Base-by-base conservation (phyloP, 2,329 filamentous ascomycete species). In the Penicillium italicum region DNA sequence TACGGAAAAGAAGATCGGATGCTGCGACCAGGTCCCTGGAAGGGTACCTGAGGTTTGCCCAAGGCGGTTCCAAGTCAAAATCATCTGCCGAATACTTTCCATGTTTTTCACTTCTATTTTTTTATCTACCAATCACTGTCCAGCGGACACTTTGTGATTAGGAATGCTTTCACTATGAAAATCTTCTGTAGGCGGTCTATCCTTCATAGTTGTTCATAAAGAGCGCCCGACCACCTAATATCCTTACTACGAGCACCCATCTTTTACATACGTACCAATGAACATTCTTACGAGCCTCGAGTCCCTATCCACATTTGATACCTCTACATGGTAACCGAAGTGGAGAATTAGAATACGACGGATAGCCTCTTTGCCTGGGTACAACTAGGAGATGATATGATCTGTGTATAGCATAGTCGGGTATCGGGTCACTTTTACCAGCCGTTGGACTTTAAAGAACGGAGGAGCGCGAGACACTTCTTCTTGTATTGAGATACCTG, bases 1-100 rank as follows among this genome's bases (percentile, higher is more conserved):
- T 77, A 75, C 54, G 72, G 72, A 5, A 77, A 76, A 55, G 71
- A 73, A 49, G 74, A 77, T 55, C 68, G 71, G 52, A 59, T 77
- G 53, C 57, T 77, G 48, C 69, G 74, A 16, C 75, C 75, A 22
- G 74, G 72, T 30, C 61, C 65, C 18, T 64, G 73, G 63, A 75
- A 67, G 51, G 69, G 69, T 33, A 64, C 43, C 26, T 62, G 20
- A 34, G 30, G 20, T 2, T 5, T 34, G 30, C 30, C 0, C 9
- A 22, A 33, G 20, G 43, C 24, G 16, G 5, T 46, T 12, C 20
- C 20, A 24, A 24, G 12, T 33, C 18, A 45, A 24, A n/a, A 34
- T n/a, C 9, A 34, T 16, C n/a, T 43, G 16, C 34, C n/a, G 43
- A 33, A 46, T 34, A 34, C 43, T 34, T 46, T 34, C 14, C 5